These are phyloP conservation scores for Maudiozyma saulgeensis DNA, from an alignment of 805 yeast species.

Conservation along the genomic window DNA sequence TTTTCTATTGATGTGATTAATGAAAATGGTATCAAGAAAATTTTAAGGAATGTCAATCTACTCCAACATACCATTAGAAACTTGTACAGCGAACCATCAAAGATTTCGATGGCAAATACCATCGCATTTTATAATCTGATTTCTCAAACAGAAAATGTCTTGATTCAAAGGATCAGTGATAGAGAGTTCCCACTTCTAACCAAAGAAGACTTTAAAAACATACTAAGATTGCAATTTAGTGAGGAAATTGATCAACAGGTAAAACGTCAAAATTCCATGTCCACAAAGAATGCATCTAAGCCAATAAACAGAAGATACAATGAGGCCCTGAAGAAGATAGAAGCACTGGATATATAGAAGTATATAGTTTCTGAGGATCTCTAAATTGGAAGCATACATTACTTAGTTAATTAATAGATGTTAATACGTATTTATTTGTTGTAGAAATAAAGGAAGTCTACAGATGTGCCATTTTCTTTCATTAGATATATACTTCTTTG, in stretches of 20 bases:
- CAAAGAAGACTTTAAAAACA: constrained; percentile 17
- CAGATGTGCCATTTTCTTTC: too few species aligned
- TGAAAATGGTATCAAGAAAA: constrained; percentile 24
- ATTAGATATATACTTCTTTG: too few species aligned
- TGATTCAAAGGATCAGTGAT: constrained; percentile 14
- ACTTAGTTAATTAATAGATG: too few species aligned
- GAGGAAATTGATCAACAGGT: constrained; percentile 21
- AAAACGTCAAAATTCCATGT: constrained; percentile 10
- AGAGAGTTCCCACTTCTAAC: constrained; percentile 13
- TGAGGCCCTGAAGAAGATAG: constrained; percentile 19
- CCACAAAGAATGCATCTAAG: constrained; percentile 12
- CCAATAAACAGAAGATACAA: constrained; percentile 21
- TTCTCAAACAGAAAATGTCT: constrained; percentile 14
- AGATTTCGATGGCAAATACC: constrained; percentile 18
- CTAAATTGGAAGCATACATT: too few species aligned
- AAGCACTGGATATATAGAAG: neutral
- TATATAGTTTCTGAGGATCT: too few species aligned
- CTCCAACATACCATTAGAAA: constrained; percentile 25
- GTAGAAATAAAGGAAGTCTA: too few species aligned
- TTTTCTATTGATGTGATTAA: constrained; percentile 19
- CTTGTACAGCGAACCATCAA: constrained; percentile 14
- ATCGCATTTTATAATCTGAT: constrained; percentile 18
- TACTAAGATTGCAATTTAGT: constrained; percentile 25
- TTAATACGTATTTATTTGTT: too few species aligned
- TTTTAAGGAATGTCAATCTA: constrained; percentile 24